Evolutionary conservation across 192 early-diverging fungal genomes (phyloP), one percentile per base, ranked within the genome.

Genomic region (Coemansia umbellata): DNA sequence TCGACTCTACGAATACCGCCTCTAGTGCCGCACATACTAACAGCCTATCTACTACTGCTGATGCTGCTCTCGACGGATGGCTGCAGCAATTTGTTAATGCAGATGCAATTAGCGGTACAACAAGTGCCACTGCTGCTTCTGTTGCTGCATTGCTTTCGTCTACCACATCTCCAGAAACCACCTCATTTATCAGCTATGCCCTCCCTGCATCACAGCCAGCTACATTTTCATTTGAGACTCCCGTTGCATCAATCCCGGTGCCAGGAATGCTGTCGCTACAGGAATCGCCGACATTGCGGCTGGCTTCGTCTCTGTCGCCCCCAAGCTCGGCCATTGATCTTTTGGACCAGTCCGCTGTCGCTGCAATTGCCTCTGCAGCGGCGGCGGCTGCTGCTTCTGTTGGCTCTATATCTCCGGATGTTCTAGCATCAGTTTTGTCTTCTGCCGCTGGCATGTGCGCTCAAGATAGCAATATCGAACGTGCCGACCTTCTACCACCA

Each of bases 51-150:
- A 31, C 49, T 47, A 54, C 47, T 18, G 44, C 55, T 15, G 71
- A 55, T 41, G 64, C 64, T 5, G 36, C 48, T 21, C 35, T 74
- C 13, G 60, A 68, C 31, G 72, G 65, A 21, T 74, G 72, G 72
- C 55, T 74, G 60, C 65, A 74, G 56, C 72, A 74, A 60, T 68
- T 63, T 32, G 72, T 74, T 9, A 68, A 66, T 32, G 49, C 60
- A 2, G 59, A 63, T 0, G 71, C 60, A 0, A 45, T 74, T 14
- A 64, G 44, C n/a, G 36, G 53, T 31, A 36, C 41, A 21, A 31
- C 32, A 5, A 37, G 10, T 13, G n/a, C 53, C 8, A 3, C 19
- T 2, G n/a, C 30, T 31, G 17, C 30, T 5, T 18, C 31, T 0
- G 50, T 33, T 23, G 47, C 47, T 4, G 31, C 47, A 9, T 36